Evolutionary conservation across 75 land plant species (phyloP).

Genomic region (Larix kaempferi): DNA sequence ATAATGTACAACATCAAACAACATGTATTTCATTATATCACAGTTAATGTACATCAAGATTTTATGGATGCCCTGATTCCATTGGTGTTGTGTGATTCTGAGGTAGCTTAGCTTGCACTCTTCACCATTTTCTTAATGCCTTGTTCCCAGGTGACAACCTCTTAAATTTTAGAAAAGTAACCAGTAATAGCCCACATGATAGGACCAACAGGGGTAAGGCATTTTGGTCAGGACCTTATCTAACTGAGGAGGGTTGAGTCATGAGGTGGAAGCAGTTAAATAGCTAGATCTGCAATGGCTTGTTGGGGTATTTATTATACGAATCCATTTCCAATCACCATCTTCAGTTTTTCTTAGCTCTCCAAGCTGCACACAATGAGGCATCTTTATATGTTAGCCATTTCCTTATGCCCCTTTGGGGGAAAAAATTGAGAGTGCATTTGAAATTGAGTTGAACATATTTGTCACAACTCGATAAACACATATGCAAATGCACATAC

Average conservation of each 20-base stretch:
- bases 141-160: too few species aligned
- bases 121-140: too few species aligned
- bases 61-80: too few species aligned
- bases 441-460: background rate
- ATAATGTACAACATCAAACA: too few species aligned
- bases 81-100: too few species aligned
- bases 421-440: background rate
- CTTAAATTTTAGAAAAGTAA: too few species aligned
- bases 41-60: too few species aligned
- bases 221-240: too few species aligned
- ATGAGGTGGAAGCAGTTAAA: conserved; percentile 53
- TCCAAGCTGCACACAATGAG: conserved; percentile 44
- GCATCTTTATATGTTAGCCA: background rate
- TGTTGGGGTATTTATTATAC: conserved; percentile 64
- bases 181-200: too few species aligned
- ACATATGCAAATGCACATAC: background rate
- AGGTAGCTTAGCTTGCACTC: too few species aligned
- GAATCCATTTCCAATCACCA: conserved; percentile 52
- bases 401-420: background rate
- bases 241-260: background rate
- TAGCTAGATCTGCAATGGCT: conserved; percentile 49
- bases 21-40: too few species aligned
- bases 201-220: too few species aligned
- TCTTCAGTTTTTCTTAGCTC: conserved; percentile 49
- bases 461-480: background rate